Evolutionary conservation across 176 grass and related monocot genomes (phyloP).

Genomic region (Pontederia paniculata): DNA sequence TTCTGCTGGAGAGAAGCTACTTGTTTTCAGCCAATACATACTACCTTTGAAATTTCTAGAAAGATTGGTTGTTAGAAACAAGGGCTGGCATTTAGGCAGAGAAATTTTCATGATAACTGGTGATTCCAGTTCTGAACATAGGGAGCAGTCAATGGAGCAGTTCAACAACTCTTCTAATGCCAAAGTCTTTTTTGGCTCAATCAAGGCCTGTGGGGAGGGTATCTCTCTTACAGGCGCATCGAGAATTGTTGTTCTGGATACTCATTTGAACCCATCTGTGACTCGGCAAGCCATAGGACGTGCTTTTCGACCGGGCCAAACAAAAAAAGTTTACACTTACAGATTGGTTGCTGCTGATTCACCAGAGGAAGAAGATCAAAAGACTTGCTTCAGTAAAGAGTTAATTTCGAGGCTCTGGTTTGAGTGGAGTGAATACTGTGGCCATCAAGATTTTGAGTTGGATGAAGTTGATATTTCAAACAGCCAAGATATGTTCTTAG

Average conservation of each 20-base stretch:
- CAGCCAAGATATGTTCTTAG: slow-evolving; percentile 53
- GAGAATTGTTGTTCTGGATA: slow-evolving; percentile 77
- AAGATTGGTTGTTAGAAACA: slow-evolving; percentile 53
- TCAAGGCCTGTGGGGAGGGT: slow-evolving; percentile 93
- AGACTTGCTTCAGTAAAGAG: slow-evolving; percentile 70
- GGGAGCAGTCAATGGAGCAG: slow-evolving; percentile 58
- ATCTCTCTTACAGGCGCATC: slow-evolving; percentile 89
- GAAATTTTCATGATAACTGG: slow-evolving; percentile 89
- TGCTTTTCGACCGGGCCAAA: slow-evolving; percentile 70
- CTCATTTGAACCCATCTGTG: slow-evolving; percentile 89
- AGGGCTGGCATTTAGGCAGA: slow-evolving; percentile 75
- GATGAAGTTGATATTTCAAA: slow-evolving; percentile 41
- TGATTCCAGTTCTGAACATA: slow-evolving; percentile 55
- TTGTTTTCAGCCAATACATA: slow-evolving; percentile 85
- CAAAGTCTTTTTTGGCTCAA: slow-evolving; percentile 88
- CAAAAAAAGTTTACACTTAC: slow-evolving; percentile 78
- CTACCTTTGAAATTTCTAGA: slow-evolving; percentile 87
- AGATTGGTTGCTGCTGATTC: slow-evolving; percentile 75
- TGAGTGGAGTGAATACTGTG: slow-evolving; percentile 74
- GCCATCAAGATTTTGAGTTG: slow-evolving; percentile 47
- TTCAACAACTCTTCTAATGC: slow-evolving; percentile 80
- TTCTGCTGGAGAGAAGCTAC: slow-evolving; percentile 71
- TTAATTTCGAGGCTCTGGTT: slow-evolving; percentile 89
- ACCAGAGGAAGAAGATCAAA: slow-evolving; percentile 45
- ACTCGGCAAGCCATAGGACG: slow-evolving; percentile 94